Evolutionary conservation across 2,329 filamentous ascomycete genomes (phyloP).

Genomic region (Akanthomyces muscarius): DNA sequence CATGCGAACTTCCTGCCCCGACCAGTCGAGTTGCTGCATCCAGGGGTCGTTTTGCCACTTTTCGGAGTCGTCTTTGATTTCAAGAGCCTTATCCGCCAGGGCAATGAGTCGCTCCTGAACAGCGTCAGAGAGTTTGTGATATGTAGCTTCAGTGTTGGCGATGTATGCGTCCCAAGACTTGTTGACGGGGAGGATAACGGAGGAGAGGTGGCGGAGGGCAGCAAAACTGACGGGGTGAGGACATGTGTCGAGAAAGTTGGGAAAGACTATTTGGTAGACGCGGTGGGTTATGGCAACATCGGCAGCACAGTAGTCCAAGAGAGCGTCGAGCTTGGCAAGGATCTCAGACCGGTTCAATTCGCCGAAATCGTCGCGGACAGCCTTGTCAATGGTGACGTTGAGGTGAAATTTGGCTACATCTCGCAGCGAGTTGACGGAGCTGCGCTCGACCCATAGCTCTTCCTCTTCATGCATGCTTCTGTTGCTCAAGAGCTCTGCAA

Average conservation of each 20-base stretch:
- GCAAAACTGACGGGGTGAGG: conserved; percentile 97
- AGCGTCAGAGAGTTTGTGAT: conserved; percentile 69
- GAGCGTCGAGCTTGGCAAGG: conserved; percentile 66
- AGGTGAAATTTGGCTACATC: conserved; percentile 98
- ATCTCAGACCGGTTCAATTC: conserved; percentile 72
- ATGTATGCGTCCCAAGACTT: conserved; percentile 85
- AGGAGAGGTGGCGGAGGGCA: conserved; percentile 85
- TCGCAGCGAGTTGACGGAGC: conserved; percentile 88
- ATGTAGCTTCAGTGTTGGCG: conserved; percentile 77
- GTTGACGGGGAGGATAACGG: conserved; percentile 87
- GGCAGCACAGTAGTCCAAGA: conserved; percentile 90
- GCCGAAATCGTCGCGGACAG: conserved; percentile 79
- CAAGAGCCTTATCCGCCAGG: conserved; percentile 72
- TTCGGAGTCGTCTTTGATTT: conserved; percentile 64
- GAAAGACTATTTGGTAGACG: conserved; percentile 92
- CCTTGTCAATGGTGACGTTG: conserved; percentile 86
- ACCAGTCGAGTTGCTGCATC: conserved; percentile 93
- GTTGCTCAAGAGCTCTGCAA: conserved; percentile 66
- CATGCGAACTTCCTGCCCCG: conserved; percentile 86
- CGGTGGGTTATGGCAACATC: conserved; percentile 91
- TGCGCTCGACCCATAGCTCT: conserved; percentile 91
- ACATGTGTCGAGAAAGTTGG: conserved; percentile 81
- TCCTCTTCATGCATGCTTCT: conserved; percentile 78
- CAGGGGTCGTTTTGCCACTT: conserved; percentile 79
- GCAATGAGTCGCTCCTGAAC: conserved; percentile 71